Conservation (phyloP, 2,329 filamentous ascomycete species). For the Monosporascus sp. region DNA sequence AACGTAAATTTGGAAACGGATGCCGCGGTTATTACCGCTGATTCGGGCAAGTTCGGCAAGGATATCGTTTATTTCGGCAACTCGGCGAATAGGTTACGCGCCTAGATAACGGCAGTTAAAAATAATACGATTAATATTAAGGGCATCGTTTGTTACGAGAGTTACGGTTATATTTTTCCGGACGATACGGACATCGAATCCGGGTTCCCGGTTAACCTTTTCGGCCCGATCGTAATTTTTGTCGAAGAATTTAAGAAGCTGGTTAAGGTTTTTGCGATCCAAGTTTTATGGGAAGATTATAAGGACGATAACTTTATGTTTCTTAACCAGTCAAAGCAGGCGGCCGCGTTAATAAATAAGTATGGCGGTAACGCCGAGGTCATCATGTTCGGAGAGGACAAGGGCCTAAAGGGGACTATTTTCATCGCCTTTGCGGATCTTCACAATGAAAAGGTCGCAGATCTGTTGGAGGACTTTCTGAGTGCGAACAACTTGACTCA, state of each 20-base stretch:
- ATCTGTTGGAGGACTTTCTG: conserved; percentile 19
- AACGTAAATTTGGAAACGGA: conserved; percentile 28
- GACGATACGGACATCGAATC: conserved; percentile 17
- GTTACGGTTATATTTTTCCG: conserved; percentile 19
- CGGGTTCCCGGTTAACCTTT: conserved; percentile 2
- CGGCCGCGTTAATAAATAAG: conserved; percentile 20
- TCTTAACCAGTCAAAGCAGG: conserved; percentile 14
- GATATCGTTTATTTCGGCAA: conserved; percentile 29
- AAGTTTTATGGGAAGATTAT: conserved; percentile 22
- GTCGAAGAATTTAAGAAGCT: conserved; percentile 23
- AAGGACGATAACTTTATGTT: conserved; percentile 15
- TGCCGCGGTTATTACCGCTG: conserved; percentile 28
- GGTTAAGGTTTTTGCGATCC: conserved; percentile 14
- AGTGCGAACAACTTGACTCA: neutral
- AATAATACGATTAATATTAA: conserved; percentile 31
- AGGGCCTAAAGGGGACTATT: conserved; percentile 21
- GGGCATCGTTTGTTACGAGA: conserved; percentile 27
- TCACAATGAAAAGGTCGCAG: conserved; percentile 23
- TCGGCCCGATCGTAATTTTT: conserved; percentile 18
- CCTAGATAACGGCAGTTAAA: conserved; percentile 26
- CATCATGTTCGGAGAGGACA: conserved; percentile 17
- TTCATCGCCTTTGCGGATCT: conserved; percentile 24
- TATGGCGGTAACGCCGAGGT: conserved; percentile 24
- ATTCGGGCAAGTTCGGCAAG: conserved; percentile 24
- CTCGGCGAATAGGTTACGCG: conserved; percentile 28